Evolutionary conservation across 2,329 filamentous ascomycete genomes (phyloP).

Genomic region (Chlorencoelia australis): DNA sequence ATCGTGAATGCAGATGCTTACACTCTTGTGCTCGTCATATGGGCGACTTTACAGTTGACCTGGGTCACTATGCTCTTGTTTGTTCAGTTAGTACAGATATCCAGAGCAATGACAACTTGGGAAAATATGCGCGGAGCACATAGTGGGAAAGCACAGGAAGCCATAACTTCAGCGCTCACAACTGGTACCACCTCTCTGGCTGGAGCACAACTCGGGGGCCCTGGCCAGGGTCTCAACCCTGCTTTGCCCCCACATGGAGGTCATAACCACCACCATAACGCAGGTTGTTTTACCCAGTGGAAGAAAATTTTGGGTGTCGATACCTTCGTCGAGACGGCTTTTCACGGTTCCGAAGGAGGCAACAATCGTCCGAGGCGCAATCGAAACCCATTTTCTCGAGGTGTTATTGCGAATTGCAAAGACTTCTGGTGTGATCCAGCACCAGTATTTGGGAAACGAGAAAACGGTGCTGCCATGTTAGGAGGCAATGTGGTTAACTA

Average conservation of each 20-base stretch:
- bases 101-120: constrained; percentile 87
- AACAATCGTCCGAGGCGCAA: constrained; percentile 40
- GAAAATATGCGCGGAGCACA: constrained; percentile 87
- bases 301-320: constrained; percentile 80
- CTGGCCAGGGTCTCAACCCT: constrained; percentile 54
- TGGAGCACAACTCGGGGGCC: constrained; percentile 58
- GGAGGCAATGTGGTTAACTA: constrained; percentile 79
- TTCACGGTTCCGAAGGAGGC: constrained; percentile 53
- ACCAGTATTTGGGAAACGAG: constrained; percentile 65
- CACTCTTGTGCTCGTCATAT: constrained; percentile 68
- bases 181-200: constrained; percentile 56
- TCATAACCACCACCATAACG: constrained; percentile 44
- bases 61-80: constrained; percentile 97
- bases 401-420: constrained; percentile 77
- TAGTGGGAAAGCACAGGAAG: constrained; percentile 41
- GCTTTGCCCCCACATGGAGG: constrained; percentile 30
- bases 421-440: constrained; percentile 95
- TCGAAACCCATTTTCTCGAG: constrained; percentile 73
- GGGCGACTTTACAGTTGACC: constrained; percentile 74
- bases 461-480: constrained; percentile 65
- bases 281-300: constrained; percentile 68
- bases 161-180: constrained; percentile 64
- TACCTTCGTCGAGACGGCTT: constrained; percentile 84
- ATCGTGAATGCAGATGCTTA: constrained; percentile 74
- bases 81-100: constrained; percentile 87